These are phyloP conservation scores for Phytophthora meadii DNA, from an alignment of 352 stramenopile species.

Conservation along the genomic window DNA sequence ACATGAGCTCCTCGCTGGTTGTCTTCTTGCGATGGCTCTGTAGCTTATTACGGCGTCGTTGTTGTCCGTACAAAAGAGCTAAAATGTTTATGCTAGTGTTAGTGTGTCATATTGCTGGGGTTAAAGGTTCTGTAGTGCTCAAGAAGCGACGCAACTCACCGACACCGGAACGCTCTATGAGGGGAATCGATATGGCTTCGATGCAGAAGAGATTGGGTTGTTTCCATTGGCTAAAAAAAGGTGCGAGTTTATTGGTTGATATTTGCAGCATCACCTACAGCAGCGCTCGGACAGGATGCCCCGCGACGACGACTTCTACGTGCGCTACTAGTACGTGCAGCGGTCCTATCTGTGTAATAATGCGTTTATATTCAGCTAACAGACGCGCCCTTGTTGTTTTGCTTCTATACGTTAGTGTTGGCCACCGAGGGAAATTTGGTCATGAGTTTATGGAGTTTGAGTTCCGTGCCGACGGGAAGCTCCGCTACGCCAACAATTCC, in stretches of 20 bases:
- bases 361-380: not conserved
- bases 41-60: constrained; percentile 1
- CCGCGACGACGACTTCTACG: constrained; percentile 83
- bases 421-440: constrained; percentile 96
- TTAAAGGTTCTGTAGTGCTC: not conserved
- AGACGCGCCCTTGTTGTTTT: not conserved
- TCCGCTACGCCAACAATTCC: constrained; percentile 98
- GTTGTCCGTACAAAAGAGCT: not conserved
- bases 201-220: not conserved
- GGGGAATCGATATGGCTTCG: constrained; percentile 14
- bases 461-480: constrained; percentile 89
- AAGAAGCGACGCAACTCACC: constrained; percentile 13
- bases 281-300: constrained; percentile 53
- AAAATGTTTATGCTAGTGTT: not conserved
- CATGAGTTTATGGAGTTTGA: constrained; percentile 99
- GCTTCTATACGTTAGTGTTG: constrained; percentile 67
- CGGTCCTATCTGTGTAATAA: not conserved
- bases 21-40: not conserved
- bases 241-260: constrained; percentile 35
- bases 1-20: constrained; percentile 28
- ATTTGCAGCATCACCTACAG: constrained; percentile 11
- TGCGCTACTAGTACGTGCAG: constrained; percentile 86
- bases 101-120: not conserved
- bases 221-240: constrained; percentile 34
- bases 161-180: constrained; percentile 8